These are phyloP conservation scores for Phialophora tarda DNA, from an alignment of 2,329 filamentous ascomycete species.

Conservation along the genomic window DNA sequence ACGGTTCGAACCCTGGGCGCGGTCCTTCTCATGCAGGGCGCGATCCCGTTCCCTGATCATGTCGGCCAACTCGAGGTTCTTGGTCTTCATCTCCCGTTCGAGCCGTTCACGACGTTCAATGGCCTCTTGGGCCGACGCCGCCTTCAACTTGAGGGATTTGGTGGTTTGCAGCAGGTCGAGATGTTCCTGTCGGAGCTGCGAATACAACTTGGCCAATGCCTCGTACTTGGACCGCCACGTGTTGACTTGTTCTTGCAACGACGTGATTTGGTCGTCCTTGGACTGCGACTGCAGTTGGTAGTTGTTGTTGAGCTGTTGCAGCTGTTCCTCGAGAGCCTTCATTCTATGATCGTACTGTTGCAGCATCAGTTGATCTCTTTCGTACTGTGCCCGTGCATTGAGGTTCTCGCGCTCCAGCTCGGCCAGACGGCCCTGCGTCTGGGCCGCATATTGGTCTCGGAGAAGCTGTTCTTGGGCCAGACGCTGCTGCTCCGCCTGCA, in stretches of 20 bases:
- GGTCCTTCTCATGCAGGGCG: constrained; percentile 90
- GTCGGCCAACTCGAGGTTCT: constrained; percentile 97
- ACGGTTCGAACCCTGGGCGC: constrained; percentile 81
- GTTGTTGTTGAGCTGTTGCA: constrained; percentile 80
- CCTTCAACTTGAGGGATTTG: constrained; percentile 94
- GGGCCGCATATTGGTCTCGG: constrained; percentile 86
- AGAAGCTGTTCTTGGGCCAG: constrained; percentile 88
- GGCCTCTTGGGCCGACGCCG: constrained; percentile 93
- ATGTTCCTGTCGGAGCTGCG: constrained; percentile 92
- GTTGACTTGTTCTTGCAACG: constrained; percentile 95
- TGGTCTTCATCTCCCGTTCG: constrained; percentile 97
- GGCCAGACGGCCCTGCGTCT: constrained; percentile 93
- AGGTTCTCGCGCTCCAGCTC: constrained; percentile 95
- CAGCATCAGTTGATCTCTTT: constrained; percentile 95
- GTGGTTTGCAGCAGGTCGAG: constrained; percentile 94
- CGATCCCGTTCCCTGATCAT: constrained; percentile 98
- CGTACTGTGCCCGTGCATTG: constrained; percentile 91
- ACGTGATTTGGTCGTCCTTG: constrained; percentile 91
- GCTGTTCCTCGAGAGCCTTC: constrained; percentile 87
- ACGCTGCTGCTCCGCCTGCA: constrained; percentile 85
- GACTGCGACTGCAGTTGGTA: constrained; percentile 83
- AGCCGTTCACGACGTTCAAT: constrained; percentile 94
- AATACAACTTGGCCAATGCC: constrained; percentile 93
- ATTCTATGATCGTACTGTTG: constrained; percentile 96
- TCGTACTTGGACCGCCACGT: constrained; percentile 98